Percentiles rank a stretch among this genome's conserved stretches.
These are phyloP conservation scores for Fusarium sp. DNA, from an alignment of 2,329 filamentous ascomycete genomes.

Conservation along the genomic window DNA sequence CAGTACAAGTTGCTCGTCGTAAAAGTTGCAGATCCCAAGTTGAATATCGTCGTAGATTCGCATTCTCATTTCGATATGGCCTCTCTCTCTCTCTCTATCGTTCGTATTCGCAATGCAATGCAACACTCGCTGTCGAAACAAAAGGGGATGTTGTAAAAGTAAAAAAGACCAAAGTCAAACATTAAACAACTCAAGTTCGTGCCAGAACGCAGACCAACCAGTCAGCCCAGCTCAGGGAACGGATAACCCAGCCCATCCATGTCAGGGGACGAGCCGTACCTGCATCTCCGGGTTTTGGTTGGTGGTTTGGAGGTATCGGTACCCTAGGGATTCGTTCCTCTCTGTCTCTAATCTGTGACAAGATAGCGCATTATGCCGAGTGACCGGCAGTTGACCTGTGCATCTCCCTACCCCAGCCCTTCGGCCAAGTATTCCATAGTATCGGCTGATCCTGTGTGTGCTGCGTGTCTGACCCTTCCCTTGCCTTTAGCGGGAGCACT, in stretches of 20 bases:
- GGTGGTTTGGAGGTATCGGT: slow-evolving; percentile 30
- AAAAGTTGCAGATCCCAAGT: neutral
- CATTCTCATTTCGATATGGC: slow-evolving; percentile 2
- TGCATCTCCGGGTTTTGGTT: slow-evolving; percentile 41
- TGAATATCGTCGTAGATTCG: slow-evolving; percentile 1
- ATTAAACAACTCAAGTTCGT: slow-evolving; percentile 22
- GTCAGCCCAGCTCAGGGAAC: slow-evolving; percentile 4
- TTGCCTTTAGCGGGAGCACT: slow-evolving; percentile 9
- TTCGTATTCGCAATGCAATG: slow-evolving; percentile 3
- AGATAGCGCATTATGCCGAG: neutral
- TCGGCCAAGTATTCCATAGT: slow-evolving; percentile 18
- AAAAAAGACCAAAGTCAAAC: slow-evolving; percentile 6
- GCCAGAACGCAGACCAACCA: slow-evolving; percentile 16
- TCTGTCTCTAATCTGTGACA: slow-evolving; percentile 31
- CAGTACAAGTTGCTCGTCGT: neutral
- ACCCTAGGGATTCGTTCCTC: slow-evolving; percentile 20
- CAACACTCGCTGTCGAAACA: neutral
- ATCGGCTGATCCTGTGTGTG: slow-evolving; percentile 1
- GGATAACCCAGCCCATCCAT: slow-evolving; percentile 33
- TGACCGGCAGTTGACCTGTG: slow-evolving; percentile 16
- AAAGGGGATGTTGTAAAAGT: slow-evolving; percentile 9
- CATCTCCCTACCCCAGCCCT: slow-evolving; percentile 3
- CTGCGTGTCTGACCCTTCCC: neutral
- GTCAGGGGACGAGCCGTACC: slow-evolving; percentile 42
- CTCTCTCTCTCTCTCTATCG: neutral